A percentile compares a stretch with the other conserved stretches of the same genome.
Evolutionary conservation across 306 rosid species (phyloP).

Genomic region (Dalbergia cochinchinensis): DNA sequence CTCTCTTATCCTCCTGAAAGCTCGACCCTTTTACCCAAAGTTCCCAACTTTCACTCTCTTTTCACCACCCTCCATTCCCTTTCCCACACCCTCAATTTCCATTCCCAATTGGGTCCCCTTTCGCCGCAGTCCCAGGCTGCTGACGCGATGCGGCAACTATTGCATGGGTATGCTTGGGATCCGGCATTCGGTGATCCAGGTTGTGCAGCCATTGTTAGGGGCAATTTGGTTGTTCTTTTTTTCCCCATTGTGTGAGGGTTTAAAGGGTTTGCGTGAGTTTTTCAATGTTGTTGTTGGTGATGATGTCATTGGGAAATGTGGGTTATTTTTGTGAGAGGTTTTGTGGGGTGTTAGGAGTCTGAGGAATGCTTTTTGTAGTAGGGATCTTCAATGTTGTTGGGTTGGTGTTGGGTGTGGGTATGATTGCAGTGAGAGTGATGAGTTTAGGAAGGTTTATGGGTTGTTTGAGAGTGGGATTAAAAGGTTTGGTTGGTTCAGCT

Average conservation of each 20-base stretch:
- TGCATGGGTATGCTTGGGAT: background rate
- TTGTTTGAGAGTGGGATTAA: slow-evolving; percentile 56
- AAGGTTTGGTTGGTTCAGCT: slow-evolving; percentile 79
- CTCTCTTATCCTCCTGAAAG: background rate
- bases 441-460: background rate
- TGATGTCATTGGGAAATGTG: background rate
- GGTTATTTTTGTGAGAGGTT: background rate
- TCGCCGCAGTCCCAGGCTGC: background rate
- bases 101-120: background rate
- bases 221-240: background rate
- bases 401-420: background rate
- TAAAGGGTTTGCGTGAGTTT: background rate
- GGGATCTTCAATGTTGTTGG: background rate
- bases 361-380: background rate
- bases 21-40: background rate
- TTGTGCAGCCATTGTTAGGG: background rate
- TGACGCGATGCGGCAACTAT: background rate
- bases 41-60: background rate
- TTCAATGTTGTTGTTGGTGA: background rate
- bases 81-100: background rate
- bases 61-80: background rate
- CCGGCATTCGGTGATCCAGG: background rate
- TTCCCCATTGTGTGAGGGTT: background rate
- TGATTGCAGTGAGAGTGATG: background rate
- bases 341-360: background rate